A percentile compares a stretch with the other conserved stretches of the same genome.
These are phyloP conservation scores for Echium plantagineum DNA, from an alignment of 257 asterid genomes.

Conservation along the genomic window DNA sequence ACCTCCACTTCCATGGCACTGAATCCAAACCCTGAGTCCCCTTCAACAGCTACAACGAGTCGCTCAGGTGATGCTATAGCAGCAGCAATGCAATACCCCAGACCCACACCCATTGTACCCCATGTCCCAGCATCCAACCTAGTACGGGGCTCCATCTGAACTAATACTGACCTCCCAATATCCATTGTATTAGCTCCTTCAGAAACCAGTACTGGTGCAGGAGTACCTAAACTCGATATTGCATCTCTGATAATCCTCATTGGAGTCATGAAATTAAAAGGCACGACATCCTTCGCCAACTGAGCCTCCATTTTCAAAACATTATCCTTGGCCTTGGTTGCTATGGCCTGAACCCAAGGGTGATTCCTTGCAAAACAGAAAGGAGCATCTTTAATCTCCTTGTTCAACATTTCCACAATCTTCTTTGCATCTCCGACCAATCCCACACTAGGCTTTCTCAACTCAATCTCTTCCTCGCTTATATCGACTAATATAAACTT, in stretches of 20 bases:
- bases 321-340: slow-evolving; percentile 63
- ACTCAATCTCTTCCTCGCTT: slow-evolving; percentile 53
- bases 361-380: slow-evolving; percentile 70
- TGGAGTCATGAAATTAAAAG: slow-evolving; percentile 80
- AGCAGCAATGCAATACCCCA: slow-evolving; percentile 96
- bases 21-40: slow-evolving; percentile 95
- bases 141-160: slow-evolving; percentile 84
- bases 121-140: slow-evolving; percentile 97
- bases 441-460: slow-evolving; percentile 64
- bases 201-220: slow-evolving; percentile 70
- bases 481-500: slow-evolving; percentile 72
- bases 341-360: slow-evolving; percentile 70
- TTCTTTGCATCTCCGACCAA: slow-evolving; percentile 79
- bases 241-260: slow-evolving; percentile 90
- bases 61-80: slow-evolving; percentile 80
- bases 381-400: slow-evolving; percentile 76
- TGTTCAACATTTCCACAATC: slow-evolving; percentile 45
- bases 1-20: slow-evolving; percentile 99
- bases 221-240: slow-evolving; percentile 48
- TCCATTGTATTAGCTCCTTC: slow-evolving; percentile 86
- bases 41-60: slow-evolving; percentile 92
- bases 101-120: slow-evolving; percentile 99
- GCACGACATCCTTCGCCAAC: slow-evolving; percentile 63
- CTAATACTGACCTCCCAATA: slow-evolving; percentile 68
- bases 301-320: slow-evolving; percentile 74